A percentile compares a stretch with the other conserved stretches of the same genome.
These are phyloP conservation scores for Diaporthe longicolla DNA, from an alignment of 2,329 filamentous ascomycete genomes.

Conservation along the genomic window DNA sequence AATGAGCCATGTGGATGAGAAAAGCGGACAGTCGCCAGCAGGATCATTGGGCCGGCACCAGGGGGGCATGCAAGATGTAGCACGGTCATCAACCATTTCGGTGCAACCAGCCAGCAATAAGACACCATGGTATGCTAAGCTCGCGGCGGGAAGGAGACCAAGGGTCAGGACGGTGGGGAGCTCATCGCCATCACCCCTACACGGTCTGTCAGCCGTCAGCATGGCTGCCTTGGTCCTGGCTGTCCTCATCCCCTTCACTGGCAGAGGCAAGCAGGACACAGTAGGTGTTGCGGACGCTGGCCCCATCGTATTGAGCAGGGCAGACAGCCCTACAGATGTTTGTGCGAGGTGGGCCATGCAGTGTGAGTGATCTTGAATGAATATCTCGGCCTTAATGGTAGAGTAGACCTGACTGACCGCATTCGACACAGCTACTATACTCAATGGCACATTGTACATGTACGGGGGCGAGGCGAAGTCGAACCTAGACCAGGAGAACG, in stretches of 20 bases:
- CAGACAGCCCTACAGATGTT: constrained; percentile 66
- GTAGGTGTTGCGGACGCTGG: constrained; percentile 63
- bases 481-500: constrained; percentile 66
- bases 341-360: constrained; percentile 78
- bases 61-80: neutral
- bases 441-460: constrained; percentile 83
- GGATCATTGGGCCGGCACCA: neutral
- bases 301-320: constrained; percentile 57
- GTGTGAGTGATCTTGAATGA: constrained; percentile 54
- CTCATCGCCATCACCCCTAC: constrained; percentile 58
- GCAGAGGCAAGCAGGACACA: constrained; percentile 58
- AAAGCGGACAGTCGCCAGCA: neutral
- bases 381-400: neutral
- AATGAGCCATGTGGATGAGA: neutral
- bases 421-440: constrained; percentile 65
- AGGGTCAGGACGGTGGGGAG: constrained; percentile 60
- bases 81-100: constrained; percentile 40
- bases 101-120: constrained; percentile 44
- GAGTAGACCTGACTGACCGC: neutral
- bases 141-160: constrained; percentile 57
- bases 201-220: constrained; percentile 60
- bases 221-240: constrained; percentile 66
- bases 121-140: constrained; percentile 60
- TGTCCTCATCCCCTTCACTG: constrained; percentile 63
- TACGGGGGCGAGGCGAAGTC: constrained; percentile 79